phyloP scores from a whole-genome alignment of 2,329 filamentous ascomycete genomes.

The Paraphoma sp. region DNA sequence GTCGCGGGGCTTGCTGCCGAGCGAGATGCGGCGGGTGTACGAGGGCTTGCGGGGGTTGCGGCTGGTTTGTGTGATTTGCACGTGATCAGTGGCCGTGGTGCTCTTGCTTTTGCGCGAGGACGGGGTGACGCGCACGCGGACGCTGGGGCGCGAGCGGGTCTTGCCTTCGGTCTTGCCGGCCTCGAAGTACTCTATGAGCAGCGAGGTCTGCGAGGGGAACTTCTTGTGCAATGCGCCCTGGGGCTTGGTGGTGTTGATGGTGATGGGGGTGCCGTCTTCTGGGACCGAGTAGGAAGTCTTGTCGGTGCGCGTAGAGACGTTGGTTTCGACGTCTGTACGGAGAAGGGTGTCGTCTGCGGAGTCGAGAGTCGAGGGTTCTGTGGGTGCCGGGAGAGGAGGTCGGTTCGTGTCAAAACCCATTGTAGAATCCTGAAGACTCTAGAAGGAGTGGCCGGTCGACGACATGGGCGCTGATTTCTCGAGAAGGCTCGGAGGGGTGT shows the following conservation, averaged over 20 bases:
- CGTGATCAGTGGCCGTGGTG: slow-evolving; percentile 71
- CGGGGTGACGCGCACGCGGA: slow-evolving; percentile 80
- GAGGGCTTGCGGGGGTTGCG: slow-evolving; percentile 72
- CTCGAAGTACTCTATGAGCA: slow-evolving; percentile 96
- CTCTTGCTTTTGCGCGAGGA: slow-evolving; percentile 58
- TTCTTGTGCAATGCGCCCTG: slow-evolving; percentile 64
- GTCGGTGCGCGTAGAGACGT: slow-evolving; percentile 72
- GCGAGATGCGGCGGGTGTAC: slow-evolving; percentile 71
- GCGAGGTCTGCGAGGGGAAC: slow-evolving; percentile 79
- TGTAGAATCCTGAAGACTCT: slow-evolving; percentile 38
- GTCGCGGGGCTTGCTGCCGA: slow-evolving; percentile 56
- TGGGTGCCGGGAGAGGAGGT: slow-evolving; percentile 78
- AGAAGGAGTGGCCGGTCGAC: slow-evolving; percentile 34
- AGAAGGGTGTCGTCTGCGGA: slow-evolving; percentile 61
- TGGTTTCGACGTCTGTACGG: slow-evolving; percentile 65
- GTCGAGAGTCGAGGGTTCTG: slow-evolving; percentile 71
- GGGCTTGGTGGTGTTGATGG: slow-evolving; percentile 78
- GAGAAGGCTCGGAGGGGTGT: slow-evolving; percentile 11
- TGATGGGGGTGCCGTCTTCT: slow-evolving; percentile 89
- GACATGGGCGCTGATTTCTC: slow-evolving; percentile 38
- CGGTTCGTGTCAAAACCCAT: slow-evolving; percentile 55
- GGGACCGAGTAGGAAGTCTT: slow-evolving; percentile 79
- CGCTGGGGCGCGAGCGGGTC: slow-evolving; percentile 77
- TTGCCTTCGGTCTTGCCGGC: slow-evolving; percentile 70
- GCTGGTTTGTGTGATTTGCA: slow-evolving; percentile 85